These are phyloP conservation scores for Escallonia rubra DNA, from an alignment of 129 eudicot species.

Conservation along the genomic window DNA sequence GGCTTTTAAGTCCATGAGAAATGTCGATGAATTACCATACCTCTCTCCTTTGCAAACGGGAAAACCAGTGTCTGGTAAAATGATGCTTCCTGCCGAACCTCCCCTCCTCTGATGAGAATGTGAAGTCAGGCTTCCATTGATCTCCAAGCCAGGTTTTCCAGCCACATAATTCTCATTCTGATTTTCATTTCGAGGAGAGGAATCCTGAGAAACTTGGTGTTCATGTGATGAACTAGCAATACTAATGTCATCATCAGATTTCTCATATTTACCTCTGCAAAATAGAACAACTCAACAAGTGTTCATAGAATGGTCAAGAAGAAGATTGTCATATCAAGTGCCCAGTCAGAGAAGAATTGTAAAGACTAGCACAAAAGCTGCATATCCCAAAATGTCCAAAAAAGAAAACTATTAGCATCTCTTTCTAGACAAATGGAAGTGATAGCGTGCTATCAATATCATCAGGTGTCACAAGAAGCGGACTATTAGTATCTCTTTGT, in stretches of 20 bases:
- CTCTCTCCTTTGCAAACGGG: slow-evolving; percentile 19
- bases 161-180: slow-evolving; percentile 26
- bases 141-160: slow-evolving; percentile 40
- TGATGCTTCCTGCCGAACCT: slow-evolving; percentile 26
- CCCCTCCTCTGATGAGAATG: slow-evolving; percentile 35
- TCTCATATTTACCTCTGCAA: slow-evolving; percentile 49
- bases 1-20: neutral
- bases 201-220: slow-evolving; percentile 24
- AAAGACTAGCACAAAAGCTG: neutral
- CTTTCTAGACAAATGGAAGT: no score
- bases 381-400: neutral
- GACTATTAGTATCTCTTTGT: no score
- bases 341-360: neutral
- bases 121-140: slow-evolving; percentile 23
- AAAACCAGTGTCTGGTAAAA: slow-evolving; percentile 12
- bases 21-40: slow-evolving; percentile 27
- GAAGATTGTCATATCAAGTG: neutral
- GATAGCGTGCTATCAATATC: no score
- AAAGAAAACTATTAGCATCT: neutral
- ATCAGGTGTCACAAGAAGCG: no score
- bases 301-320: neutral
- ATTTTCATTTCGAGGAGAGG: slow-evolving; percentile 34
- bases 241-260: slow-evolving; percentile 52
- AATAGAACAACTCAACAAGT: slow-evolving; percentile 1
- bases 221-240: slow-evolving; percentile 38